Conservation (phyloP, 129 eudicot species). For the Flaveria brownii region DNA sequence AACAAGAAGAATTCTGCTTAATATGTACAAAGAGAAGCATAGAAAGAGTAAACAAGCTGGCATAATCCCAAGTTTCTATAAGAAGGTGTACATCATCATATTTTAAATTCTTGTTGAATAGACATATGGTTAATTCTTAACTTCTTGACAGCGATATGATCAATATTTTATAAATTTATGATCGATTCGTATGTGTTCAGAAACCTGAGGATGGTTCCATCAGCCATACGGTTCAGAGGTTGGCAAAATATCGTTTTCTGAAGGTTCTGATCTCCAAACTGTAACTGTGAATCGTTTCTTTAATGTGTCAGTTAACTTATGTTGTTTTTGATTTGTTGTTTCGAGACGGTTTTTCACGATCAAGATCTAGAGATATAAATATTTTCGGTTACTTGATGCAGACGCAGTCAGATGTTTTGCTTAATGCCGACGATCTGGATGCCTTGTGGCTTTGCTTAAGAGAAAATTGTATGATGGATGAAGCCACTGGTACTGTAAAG, state of each 20-base stretch:
- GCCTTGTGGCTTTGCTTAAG: conserved; percentile 86
- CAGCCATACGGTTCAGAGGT: conserved; percentile 84
- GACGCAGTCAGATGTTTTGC: conserved; percentile 91
- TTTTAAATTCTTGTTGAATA: background rate
- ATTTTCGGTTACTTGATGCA: conserved; percentile 35
- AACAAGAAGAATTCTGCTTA: conserved; percentile 71
- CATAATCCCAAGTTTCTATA: conserved; percentile 79
- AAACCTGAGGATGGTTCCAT: conserved; percentile 96
- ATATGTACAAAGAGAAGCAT: conserved; percentile 82
- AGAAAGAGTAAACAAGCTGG: conserved; percentile 74
- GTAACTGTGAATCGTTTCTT: background rate
- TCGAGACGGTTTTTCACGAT: background rate
- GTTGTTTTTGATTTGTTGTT: background rate
- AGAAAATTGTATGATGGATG: conserved; percentile 86
- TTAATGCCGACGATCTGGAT: conserved; percentile 86
- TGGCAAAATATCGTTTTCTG: conserved; percentile 85
- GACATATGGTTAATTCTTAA: background rate
- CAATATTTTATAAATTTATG: background rate
- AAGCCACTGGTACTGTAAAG: conserved; percentile 90
- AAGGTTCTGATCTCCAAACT: conserved; percentile 48
- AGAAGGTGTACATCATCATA: conserved; percentile 50
- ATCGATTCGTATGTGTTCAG: conserved; percentile 36
- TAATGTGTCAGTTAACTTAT: background rate
- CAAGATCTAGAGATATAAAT: background rate
- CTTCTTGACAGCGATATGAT: background rate